Evolutionary conservation across 371 early-diverging fungal species (phyloP).

Genomic region (Rhizopus sp.): DNA sequence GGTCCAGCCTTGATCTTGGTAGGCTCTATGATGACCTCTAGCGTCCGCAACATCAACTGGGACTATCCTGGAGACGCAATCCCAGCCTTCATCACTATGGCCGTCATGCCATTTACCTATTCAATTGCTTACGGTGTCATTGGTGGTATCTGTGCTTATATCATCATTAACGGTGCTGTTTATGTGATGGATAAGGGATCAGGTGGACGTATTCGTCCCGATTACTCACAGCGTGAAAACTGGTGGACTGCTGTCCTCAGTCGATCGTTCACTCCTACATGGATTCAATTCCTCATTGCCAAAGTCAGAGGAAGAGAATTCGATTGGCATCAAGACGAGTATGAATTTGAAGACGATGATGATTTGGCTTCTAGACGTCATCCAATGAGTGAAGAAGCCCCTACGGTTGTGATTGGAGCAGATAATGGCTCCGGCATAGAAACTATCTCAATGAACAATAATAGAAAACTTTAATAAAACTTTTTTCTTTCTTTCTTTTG

Average conservation of each 20-base stretch:
- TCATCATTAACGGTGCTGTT: constrained; percentile 58
- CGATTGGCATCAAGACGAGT: constrained; percentile 37
- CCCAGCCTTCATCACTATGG: constrained; percentile 76
- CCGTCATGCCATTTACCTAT: constrained; percentile 78
- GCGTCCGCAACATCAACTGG: constrained; percentile 75
- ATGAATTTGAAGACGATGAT: constrained; percentile 29
- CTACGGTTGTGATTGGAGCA: neutral
- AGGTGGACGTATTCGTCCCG: constrained; percentile 52
- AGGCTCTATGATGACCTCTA: constrained; percentile 79
- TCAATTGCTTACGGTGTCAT: constrained; percentile 74
- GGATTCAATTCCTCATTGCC: constrained; percentile 42
- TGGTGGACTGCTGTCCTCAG: constrained; percentile 48
- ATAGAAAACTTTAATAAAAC: constrained; percentile 4
- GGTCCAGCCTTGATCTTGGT: constrained; percentile 79
- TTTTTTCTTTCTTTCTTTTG: constrained; percentile 1
- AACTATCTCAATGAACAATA: neutral
- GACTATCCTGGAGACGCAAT: constrained; percentile 75
- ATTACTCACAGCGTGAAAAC: constrained; percentile 48
- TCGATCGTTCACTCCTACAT: constrained; percentile 36
- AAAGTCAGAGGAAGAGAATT: constrained; percentile 31
- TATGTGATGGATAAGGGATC: constrained; percentile 50
- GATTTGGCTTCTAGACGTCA: no score
- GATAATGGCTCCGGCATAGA: constrained; percentile 1
- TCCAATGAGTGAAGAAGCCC: neutral
- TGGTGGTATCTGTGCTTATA: constrained; percentile 62